A percentile compares a stretch with the other conserved stretches of the same genome.
These are phyloP conservation scores for Aureobasidium namibiae DNA, from an alignment of 2,329 filamentous ascomycete species.

Conservation along the genomic window DNA sequence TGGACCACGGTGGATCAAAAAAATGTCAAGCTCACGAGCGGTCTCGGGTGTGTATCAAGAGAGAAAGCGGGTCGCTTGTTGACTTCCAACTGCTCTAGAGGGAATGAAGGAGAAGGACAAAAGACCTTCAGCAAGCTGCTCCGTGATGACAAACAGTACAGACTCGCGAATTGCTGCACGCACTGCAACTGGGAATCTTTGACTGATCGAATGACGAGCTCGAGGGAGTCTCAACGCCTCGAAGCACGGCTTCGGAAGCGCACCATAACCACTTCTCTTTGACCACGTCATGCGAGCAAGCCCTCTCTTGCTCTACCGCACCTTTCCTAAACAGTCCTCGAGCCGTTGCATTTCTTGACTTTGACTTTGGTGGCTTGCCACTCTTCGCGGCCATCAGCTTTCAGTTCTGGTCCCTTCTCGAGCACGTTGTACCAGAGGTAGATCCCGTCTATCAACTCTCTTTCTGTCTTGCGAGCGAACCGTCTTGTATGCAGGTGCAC, in stretches of 20 bases:
- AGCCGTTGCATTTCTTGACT: not conserved
- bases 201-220: conserved; percentile 10
- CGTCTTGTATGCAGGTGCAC: not conserved
- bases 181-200: conserved; percentile 1
- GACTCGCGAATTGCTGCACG: not conserved
- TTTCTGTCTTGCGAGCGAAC: not conserved
- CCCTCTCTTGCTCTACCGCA: not conserved
- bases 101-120: not conserved
- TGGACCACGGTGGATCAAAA: conserved; percentile 11
- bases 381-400: not conserved
- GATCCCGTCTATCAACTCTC: not conserved
- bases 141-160: conserved; percentile 3
- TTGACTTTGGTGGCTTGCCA: conserved; percentile 7
- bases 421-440: not conserved
- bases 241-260: conserved; percentile 7
- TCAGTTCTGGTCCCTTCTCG: not conserved
- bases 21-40: conserved; percentile 10
- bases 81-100: not conserved
- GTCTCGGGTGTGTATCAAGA: not conserved
- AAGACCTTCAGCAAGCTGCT: not conserved
- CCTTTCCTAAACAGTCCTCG: not conserved
- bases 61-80: conserved; percentile 6
- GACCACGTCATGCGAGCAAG: conserved; percentile 6
- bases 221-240: conserved; percentile 5
- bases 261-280: not conserved